phyloP scores from a whole-genome alignment of 441 rosid species.

The Macaranga tanarius region DNA sequence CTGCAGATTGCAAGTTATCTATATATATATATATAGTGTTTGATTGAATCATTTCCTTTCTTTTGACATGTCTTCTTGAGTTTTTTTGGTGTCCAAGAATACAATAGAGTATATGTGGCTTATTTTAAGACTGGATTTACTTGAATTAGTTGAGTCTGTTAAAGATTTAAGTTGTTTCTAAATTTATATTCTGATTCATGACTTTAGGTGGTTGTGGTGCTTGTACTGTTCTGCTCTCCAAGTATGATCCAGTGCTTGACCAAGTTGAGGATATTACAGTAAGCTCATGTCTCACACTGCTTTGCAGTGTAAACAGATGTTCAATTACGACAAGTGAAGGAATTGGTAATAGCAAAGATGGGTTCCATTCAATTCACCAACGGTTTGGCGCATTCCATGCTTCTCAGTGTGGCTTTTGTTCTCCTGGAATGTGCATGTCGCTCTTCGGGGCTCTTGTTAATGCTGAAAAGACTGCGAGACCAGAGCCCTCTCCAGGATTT shows the following conservation, averaged over 20 bases:
- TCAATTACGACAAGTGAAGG: slow-evolving; percentile 80
- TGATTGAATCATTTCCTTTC: too few species aligned
- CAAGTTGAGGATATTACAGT: slow-evolving; percentile 61
- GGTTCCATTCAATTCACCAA: slow-evolving; percentile 73
- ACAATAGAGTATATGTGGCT: too few species aligned
- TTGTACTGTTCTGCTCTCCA: slow-evolving; percentile 78
- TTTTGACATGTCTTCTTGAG: too few species aligned
- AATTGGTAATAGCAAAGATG: slow-evolving; percentile 71
- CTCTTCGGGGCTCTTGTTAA: slow-evolving; percentile 69
- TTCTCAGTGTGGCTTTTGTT: slow-evolving; percentile 89
- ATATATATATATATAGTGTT: too few species aligned
- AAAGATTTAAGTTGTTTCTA: not conserved
- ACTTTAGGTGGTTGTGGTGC: slow-evolving; percentile 92
- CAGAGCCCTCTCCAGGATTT: slow-evolving; percentile 43
- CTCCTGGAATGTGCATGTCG: slow-evolving; percentile 87
- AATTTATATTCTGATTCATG: not conserved
- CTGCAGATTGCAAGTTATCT: too few species aligned
- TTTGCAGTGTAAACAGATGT: slow-evolving; percentile 71
- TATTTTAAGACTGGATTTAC: too few species aligned
- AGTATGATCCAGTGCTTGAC: slow-evolving; percentile 46
- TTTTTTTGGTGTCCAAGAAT: too few species aligned
- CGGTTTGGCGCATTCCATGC: slow-evolving; percentile 77
- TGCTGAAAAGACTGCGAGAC: slow-evolving; percentile 52
- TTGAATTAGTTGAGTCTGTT: not conserved
- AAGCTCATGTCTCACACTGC: slow-evolving; percentile 85